Percentiles rank a stretch among this genome's conserved stretches.
Conservation (phyloP, 2,329 filamentous ascomycete genomes). For the Venturia effusa region DNA sequence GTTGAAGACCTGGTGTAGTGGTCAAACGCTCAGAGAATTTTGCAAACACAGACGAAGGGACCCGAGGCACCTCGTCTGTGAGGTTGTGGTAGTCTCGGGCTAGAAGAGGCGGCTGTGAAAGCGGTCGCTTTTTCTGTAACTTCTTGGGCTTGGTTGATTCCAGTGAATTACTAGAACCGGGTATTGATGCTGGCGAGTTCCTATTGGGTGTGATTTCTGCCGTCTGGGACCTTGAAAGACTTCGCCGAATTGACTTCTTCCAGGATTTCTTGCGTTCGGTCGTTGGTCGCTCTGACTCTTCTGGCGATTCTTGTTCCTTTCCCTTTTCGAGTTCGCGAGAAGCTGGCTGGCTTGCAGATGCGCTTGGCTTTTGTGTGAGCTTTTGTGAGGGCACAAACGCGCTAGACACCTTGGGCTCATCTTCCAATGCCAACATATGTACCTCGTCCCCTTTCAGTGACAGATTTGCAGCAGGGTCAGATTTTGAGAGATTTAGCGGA, state of each 20-base stretch:
- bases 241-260: conserved; percentile 6
- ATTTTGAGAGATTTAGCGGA: neutral
- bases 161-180: conserved; percentile 17
- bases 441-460: neutral
- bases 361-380: neutral
- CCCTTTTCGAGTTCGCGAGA: neutral
- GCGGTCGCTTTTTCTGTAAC: conserved; percentile 22
- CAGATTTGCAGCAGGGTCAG: neutral
- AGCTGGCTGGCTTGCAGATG: neutral
- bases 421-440: neutral
- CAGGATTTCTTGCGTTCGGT: conserved; percentile 7
- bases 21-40: conserved; percentile 27
- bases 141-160: conserved; percentile 17
- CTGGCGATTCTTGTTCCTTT: neutral
- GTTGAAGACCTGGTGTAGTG: conserved; percentile 24
- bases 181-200: conserved; percentile 17
- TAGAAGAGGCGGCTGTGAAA: conserved; percentile 19
- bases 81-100: conserved; percentile 23
- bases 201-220: conserved; percentile 16
- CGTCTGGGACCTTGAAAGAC: conserved; percentile 9
- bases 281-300: neutral
- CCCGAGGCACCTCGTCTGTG: conserved; percentile 22
- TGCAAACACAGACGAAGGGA: conserved; percentile 23
- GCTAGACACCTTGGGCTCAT: neutral
- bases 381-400: no score